These are phyloP conservation scores for Coemansia aciculifera DNA, from an alignment of 192 early-diverging fungal genomes.

Conservation along the genomic window DNA sequence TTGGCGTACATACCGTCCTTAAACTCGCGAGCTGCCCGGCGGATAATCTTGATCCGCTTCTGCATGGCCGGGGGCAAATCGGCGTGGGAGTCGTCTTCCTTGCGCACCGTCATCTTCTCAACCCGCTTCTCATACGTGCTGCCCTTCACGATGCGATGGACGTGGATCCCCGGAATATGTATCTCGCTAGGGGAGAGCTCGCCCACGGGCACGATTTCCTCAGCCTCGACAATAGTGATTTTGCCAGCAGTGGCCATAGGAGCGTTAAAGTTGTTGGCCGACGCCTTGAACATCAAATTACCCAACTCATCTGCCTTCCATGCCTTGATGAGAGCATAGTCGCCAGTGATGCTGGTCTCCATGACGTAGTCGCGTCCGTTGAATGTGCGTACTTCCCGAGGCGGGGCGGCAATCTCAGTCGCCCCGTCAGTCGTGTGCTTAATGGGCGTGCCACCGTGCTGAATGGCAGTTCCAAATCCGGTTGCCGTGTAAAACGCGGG, in stretches of 20 bases:
- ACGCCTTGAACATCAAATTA: constrained; percentile 70
- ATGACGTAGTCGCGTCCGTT: constrained; percentile 68
- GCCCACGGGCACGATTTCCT: constrained; percentile 75
- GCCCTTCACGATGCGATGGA: constrained; percentile 71
- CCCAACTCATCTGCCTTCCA: constrained; percentile 79
- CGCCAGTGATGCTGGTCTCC: constrained; percentile 76
- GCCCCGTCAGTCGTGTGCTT: constrained; percentile 59
- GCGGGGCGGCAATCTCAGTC: constrained; percentile 58
- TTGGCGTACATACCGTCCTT: constrained; percentile 74
- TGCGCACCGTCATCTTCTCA: constrained; percentile 61
- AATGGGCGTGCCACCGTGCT: constrained; percentile 72
- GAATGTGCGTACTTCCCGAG: constrained; percentile 66
- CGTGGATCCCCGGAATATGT: constrained; percentile 72
- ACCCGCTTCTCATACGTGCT: constrained; percentile 72
- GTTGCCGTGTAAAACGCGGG: constrained; percentile 74
- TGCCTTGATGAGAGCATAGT: constrained; percentile 78
- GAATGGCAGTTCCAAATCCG: constrained; percentile 67
- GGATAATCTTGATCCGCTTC: constrained; percentile 68
- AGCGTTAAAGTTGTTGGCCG: constrained; percentile 77
- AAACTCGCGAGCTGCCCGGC: constrained; percentile 77
- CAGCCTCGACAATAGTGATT: constrained; percentile 79
- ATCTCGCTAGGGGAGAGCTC: constrained; percentile 67
- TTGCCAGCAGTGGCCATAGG: constrained; percentile 74
- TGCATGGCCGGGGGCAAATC: constrained; percentile 50
- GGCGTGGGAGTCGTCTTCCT: constrained; percentile 9